phyloP scores from a whole-genome alignment of 2,329 filamentous ascomycete genomes.

The Alternaria conjuncta region DNA sequence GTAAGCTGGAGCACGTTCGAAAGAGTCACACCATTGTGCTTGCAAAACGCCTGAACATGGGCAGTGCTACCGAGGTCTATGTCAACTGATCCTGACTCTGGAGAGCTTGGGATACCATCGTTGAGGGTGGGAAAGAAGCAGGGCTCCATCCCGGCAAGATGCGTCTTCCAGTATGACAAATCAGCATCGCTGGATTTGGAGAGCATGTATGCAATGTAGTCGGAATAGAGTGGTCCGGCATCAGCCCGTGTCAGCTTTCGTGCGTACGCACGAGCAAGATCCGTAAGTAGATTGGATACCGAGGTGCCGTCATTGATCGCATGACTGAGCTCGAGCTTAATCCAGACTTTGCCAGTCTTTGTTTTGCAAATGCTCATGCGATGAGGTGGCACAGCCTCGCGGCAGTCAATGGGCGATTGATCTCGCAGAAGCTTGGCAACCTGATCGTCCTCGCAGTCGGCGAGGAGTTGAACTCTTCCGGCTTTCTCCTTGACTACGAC shows the following conservation, averaged over 20 bases:
- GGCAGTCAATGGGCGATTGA: slow-evolving; percentile 34
- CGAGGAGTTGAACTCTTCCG: slow-evolving; percentile 32
- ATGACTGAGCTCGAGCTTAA: slow-evolving; percentile 60
- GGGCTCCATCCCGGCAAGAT: slow-evolving; percentile 54
- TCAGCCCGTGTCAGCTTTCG: slow-evolving; percentile 47
- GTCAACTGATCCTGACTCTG: slow-evolving; percentile 47
- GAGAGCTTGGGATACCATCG: slow-evolving; percentile 42
- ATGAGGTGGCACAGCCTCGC: slow-evolving; percentile 51
- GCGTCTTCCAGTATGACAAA: slow-evolving; percentile 54
- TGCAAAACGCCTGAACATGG: slow-evolving; percentile 46
- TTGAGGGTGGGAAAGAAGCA: slow-evolving; percentile 55
- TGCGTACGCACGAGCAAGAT: slow-evolving; percentile 56
- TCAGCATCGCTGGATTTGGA: slow-evolving; percentile 39
- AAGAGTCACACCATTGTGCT: slow-evolving; percentile 53
- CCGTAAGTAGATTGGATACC: slow-evolving; percentile 56
- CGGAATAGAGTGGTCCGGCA: slow-evolving; percentile 46
- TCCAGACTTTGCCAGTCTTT: slow-evolving; percentile 46
- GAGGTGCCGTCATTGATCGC: slow-evolving; percentile 60
- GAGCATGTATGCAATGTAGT: slow-evolving; percentile 46
- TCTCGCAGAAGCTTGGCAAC: slow-evolving; percentile 24
- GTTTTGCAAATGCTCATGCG: slow-evolving; percentile 56
- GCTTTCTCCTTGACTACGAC: slow-evolving; percentile 38
- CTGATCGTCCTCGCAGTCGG: slow-evolving; percentile 29
- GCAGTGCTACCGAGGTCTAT: slow-evolving; percentile 45
- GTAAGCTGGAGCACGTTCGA: slow-evolving; percentile 60